These are phyloP conservation scores for Podaxis sp. DNA, from an alignment of 768 basidiomycete genomes.

Conservation along the genomic window DNA sequence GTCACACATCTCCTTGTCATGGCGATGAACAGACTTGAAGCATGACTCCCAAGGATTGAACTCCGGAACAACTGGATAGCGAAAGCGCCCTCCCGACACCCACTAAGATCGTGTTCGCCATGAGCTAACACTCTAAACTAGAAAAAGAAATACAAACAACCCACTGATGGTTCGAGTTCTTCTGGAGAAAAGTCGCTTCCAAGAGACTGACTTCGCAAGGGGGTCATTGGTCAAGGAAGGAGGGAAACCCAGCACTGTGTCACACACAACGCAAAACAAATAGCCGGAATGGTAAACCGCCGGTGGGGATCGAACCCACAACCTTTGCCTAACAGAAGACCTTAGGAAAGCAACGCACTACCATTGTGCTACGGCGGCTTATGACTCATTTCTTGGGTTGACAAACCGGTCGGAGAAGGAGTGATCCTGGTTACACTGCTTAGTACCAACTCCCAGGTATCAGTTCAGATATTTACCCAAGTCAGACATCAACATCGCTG, in stretches of 20 bases:
- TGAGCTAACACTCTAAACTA: not conserved
- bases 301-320: too few species aligned
- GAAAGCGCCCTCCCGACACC: conserved; percentile 3
- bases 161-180: conserved; percentile 5
- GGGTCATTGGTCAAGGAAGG: not conserved
- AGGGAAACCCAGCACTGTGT: not conserved
- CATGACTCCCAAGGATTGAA: conserved; percentile 9
- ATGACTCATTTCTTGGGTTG: too few species aligned
- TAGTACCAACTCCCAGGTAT: too few species aligned
- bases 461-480: too few species aligned
- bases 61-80: not conserved
- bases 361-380: too few species aligned
- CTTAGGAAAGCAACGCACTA: too few species aligned
- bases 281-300: too few species aligned
- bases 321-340: too few species aligned
- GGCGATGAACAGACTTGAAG: conserved; percentile 1
- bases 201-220: not conserved
- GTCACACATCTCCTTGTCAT: conserved; percentile 15
- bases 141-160: not conserved
- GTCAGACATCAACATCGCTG: too few species aligned
- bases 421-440: too few species aligned
- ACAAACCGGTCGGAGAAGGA: too few species aligned
- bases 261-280: too few species aligned
- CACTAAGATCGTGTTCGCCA: not conserved
- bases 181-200: conserved; percentile 7